Evolutionary conservation across 2,329 filamentous ascomycete species (phyloP).

Genomic region (Microdochium paspali): DNA sequence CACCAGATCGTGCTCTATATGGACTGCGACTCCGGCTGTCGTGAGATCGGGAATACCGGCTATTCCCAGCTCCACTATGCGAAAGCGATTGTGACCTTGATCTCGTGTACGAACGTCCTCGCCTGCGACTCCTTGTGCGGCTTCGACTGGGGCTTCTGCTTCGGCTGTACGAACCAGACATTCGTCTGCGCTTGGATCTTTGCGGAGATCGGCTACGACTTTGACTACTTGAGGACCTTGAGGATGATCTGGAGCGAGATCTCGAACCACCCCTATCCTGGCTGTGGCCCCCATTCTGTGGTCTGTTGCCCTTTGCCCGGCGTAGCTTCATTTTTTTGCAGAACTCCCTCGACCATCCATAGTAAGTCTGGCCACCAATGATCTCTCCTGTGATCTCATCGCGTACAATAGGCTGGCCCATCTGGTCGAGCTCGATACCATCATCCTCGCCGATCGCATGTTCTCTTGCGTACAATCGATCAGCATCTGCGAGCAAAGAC

Average conservation of each 20-base stretch:
- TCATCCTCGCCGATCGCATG: slow-evolving; percentile 33
- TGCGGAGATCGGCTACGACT: slow-evolving; percentile 25
- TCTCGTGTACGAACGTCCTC: slow-evolving; percentile 16
- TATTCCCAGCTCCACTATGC: slow-evolving; percentile 7
- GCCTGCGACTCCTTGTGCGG: slow-evolving; percentile 8
- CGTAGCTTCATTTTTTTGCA: slow-evolving; percentile 71
- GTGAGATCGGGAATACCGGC: neutral
- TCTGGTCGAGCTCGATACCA: slow-evolving; percentile 58
- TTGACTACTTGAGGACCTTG: slow-evolving; percentile 20
- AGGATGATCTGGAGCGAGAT: slow-evolving; percentile 24
- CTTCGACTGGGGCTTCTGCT: slow-evolving; percentile 14
- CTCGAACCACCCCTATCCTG: slow-evolving; percentile 20
- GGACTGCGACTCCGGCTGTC: slow-evolving; percentile 3
- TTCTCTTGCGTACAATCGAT: slow-evolving; percentile 54
- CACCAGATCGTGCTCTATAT: slow-evolving; percentile 3
- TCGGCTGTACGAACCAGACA: slow-evolving; percentile 23
- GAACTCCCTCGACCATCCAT: slow-evolving; percentile 77
- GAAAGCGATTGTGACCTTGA: slow-evolving; percentile 10
- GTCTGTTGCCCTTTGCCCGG: slow-evolving; percentile 19
- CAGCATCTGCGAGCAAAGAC: slow-evolving; percentile 57
- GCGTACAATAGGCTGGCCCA: slow-evolving; percentile 59
- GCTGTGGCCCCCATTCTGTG: slow-evolving; percentile 8
- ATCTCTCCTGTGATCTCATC: slow-evolving; percentile 60
- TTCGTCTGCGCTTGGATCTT: slow-evolving; percentile 27
- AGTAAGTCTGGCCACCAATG: slow-evolving; percentile 64